Evolutionary conservation across 2,329 filamentous ascomycete species (phyloP).

Genomic region (Aureobasidium sp.): DNA sequence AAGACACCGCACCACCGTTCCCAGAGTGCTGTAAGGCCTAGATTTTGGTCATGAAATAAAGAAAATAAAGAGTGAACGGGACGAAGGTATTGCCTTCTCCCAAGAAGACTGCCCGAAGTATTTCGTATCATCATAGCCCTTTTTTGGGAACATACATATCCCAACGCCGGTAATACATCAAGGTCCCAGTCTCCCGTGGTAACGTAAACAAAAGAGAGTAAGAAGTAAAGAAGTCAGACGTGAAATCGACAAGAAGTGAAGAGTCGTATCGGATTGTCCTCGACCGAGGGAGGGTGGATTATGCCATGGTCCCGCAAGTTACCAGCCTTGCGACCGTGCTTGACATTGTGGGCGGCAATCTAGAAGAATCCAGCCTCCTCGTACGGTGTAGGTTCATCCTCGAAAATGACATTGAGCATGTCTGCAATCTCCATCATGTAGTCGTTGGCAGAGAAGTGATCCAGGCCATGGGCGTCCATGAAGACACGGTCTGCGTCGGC

Average conservation of each 20-base stretch:
- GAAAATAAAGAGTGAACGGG: slow-evolving; percentile 15
- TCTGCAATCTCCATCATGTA: slow-evolving; percentile 76
- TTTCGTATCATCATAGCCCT: slow-evolving; percentile 13
- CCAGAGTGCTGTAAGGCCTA: slow-evolving; percentile 13
- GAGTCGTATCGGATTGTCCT: slow-evolving; percentile 1
- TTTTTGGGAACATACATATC: slow-evolving; percentile 13
- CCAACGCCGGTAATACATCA: slow-evolving; percentile 15
- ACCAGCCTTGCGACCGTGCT: slow-evolving; percentile 18
- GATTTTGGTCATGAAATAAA: slow-evolving; percentile 9
- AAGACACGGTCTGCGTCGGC: slow-evolving; percentile 68
- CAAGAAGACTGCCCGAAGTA: slow-evolving; percentile 16
- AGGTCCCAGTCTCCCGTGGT: slow-evolving; percentile 13
- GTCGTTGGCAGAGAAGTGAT: slow-evolving; percentile 69
- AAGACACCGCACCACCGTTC: slow-evolving; percentile 4
- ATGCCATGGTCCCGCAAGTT: slow-evolving; percentile 14
- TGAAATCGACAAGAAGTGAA: slow-evolving; percentile 17
- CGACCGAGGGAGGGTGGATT: not conserved
- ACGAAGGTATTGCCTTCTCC: slow-evolving; percentile 4
- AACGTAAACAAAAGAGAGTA: slow-evolving; percentile 16
- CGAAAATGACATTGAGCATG: slow-evolving; percentile 47
- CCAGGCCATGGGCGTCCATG: slow-evolving; percentile 62
- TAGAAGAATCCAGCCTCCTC: slow-evolving; percentile 22
- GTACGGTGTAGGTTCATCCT: slow-evolving; percentile 21
- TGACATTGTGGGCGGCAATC: slow-evolving; percentile 9
- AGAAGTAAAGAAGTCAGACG: slow-evolving; percentile 10